phyloP scores from a whole-genome alignment of 495 filamentous ascomycete species.

The Elaphomyces granulatus region DNA sequence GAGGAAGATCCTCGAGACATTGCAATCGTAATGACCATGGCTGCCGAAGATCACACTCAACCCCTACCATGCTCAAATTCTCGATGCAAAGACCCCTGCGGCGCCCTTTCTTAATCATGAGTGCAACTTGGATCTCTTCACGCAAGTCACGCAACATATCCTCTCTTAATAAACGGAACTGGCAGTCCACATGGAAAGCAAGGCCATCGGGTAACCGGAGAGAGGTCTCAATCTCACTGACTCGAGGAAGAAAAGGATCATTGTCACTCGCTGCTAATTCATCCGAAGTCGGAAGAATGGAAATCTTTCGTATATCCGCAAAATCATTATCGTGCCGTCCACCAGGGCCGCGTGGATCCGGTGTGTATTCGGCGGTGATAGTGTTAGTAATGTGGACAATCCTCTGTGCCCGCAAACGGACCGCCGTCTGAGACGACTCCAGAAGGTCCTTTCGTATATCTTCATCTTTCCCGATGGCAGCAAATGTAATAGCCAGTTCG shows the following conservation, averaged over 20 bases:
- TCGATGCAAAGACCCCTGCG: too few species aligned
- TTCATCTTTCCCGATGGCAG: constrained; percentile 14
- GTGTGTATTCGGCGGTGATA: neutral
- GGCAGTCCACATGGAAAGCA: too few species aligned
- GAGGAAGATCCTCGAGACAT: too few species aligned
- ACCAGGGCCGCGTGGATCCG: constrained; percentile 2
- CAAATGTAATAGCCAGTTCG: neutral
- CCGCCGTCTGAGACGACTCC: constrained; percentile 11
- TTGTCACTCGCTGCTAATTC: constrained; percentile 1
- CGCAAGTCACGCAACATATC: too few species aligned
- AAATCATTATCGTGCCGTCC: constrained; percentile 11
- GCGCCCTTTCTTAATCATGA: too few species aligned
- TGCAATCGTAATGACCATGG: too few species aligned
- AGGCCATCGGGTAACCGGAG: neutral
- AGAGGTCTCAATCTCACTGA: neutral
- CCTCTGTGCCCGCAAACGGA: constrained; percentile 18
- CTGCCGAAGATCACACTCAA: too few species aligned
- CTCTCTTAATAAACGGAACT: constrained; percentile 1
- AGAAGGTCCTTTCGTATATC: constrained; percentile 13
- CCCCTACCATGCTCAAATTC: too few species aligned
- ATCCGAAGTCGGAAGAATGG: constrained; percentile 7
- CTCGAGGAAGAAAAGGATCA: neutral
- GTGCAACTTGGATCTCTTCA: neutral
- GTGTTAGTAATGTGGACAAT: constrained; percentile 20
- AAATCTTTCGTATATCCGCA: constrained; percentile 6